These are phyloP conservation scores for Dentipellis fragilis DNA, from an alignment of 768 basidiomycete genomes.

Conservation along the genomic window DNA sequence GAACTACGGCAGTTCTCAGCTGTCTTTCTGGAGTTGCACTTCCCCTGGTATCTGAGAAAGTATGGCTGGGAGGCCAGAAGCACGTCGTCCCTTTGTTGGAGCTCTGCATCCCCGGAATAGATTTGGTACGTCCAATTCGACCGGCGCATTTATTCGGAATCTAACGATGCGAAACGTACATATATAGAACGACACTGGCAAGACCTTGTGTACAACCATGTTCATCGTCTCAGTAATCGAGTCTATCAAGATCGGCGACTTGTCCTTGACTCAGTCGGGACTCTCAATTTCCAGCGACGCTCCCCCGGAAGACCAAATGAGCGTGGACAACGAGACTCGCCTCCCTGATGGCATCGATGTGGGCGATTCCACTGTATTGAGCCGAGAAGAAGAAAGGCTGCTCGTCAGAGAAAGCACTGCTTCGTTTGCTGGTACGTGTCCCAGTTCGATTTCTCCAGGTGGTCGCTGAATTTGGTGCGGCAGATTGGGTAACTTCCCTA, in stretches of 20 bases:
- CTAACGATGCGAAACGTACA: background rate
- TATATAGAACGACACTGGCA: slow-evolving; percentile 64
- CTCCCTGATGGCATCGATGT: slow-evolving; percentile 44
- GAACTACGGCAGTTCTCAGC: slow-evolving; percentile 85
- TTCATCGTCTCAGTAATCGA: slow-evolving; percentile 69
- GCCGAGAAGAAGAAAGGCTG: slow-evolving; percentile 57
- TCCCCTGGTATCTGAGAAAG: slow-evolving; percentile 63
- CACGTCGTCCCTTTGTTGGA: slow-evolving; percentile 83
- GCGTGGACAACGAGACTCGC: slow-evolving; percentile 34
- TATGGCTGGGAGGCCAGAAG: slow-evolving; percentile 84
- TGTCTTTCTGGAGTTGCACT: slow-evolving; percentile 71
- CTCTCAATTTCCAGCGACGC: slow-evolving; percentile 43
- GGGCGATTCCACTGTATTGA: slow-evolving; percentile 32
- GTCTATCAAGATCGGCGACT: slow-evolving; percentile 68
- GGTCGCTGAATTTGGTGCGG: background rate
- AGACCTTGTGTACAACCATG: slow-evolving; percentile 71
- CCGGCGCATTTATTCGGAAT: background rate
- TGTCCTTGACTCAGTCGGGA: slow-evolving; percentile 53
- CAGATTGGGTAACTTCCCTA: slow-evolving; percentile 75
- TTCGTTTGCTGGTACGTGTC: slow-evolving; percentile 54
- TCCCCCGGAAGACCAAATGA: slow-evolving; percentile 45
- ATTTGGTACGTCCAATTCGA: slow-evolving; percentile 43
- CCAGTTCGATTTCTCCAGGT: background rate
- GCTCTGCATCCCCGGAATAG: slow-evolving; percentile 85
- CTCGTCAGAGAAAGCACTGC: slow-evolving; percentile 72